These are phyloP conservation scores for Paracoccidioides lutzii DNA, from an alignment of 2,329 filamentous ascomycete genomes.

Conservation along the genomic window DNA sequence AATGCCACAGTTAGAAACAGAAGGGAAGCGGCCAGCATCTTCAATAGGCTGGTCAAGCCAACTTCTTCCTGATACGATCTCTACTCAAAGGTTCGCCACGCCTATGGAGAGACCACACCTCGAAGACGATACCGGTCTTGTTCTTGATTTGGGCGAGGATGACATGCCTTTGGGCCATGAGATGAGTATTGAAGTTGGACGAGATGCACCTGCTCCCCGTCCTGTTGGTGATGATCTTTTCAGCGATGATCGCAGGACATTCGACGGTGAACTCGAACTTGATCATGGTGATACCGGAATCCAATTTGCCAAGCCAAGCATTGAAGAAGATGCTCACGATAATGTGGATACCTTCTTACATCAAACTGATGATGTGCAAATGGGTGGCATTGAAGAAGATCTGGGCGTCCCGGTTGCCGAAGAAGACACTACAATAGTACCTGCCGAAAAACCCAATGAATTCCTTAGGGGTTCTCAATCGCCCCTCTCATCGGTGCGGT, in stretches of 20 bases:
- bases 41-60: conserved; percentile 55
- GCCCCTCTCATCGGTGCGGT: conserved; percentile 41
- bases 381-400: conserved; percentile 38
- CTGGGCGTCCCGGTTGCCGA: conserved; percentile 45
- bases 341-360: conserved; percentile 48
- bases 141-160: conserved; percentile 55
- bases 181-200: conserved; percentile 72
- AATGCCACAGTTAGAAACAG: conserved; percentile 32
- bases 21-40: conserved; percentile 23
- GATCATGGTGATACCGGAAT: conserved; percentile 37
- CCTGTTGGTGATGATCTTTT: conserved; percentile 43
- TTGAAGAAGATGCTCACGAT: conserved; percentile 27
- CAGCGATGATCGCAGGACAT: conserved; percentile 46
- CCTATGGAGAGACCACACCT: conserved; percentile 35
- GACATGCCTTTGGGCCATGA: conserved; percentile 55
- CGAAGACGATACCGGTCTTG: conserved; percentile 60
- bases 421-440: conserved; percentile 30
- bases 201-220: conserved; percentile 62
- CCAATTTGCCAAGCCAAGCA: conserved; percentile 28
- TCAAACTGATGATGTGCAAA: conserved; percentile 42
- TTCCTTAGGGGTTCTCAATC: conserved; percentile 37
- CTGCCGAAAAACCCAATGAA: conserved; percentile 17
- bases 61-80: conserved; percentile 56
- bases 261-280: conserved; percentile 42
- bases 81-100: conserved; percentile 45